Percentiles rank a stretch among this genome's conserved stretches.
phyloP scores from a whole-genome alignment of 2,329 filamentous ascomycete species.

The Didymella lethalis region DNA sequence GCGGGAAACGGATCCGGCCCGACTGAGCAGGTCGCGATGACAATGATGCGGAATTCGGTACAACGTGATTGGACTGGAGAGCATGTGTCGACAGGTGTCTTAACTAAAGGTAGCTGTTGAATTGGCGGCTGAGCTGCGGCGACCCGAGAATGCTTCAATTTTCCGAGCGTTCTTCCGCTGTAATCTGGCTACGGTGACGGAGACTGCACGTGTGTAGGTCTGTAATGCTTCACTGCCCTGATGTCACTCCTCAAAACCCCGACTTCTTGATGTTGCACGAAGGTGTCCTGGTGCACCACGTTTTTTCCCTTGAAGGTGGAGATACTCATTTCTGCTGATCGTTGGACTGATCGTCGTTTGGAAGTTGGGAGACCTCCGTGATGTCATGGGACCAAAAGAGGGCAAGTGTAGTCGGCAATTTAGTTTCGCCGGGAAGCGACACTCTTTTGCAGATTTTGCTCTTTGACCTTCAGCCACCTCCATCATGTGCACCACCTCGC shows the following conservation, averaged over 20 bases:
- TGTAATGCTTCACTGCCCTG: background rate
- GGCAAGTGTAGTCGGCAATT: slow-evolving; percentile 5
- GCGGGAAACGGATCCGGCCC: slow-evolving; percentile 17
- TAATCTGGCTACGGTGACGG: background rate
- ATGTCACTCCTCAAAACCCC: background rate
- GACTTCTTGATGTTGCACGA: background rate
- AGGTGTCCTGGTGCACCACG: background rate
- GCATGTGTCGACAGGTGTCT: background rate
- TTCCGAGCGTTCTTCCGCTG: background rate
- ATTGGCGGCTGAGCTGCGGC: background rate
- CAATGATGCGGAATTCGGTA: slow-evolving; percentile 1
- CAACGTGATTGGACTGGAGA: slow-evolving; percentile 5
- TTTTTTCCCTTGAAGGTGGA: background rate
- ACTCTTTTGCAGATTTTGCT: slow-evolving; percentile 14
- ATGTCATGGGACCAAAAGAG: slow-evolving; percentile 25
- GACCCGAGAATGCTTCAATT: background rate
- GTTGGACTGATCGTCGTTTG: background rate
- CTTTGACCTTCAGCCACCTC: slow-evolving; percentile 11
- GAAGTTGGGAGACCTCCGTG: slow-evolving; percentile 1
- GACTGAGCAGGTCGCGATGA: slow-evolving; percentile 6
- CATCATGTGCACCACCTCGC: slow-evolving; percentile 17
- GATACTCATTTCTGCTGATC: background rate
- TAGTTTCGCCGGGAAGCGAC: slow-evolving; percentile 15
- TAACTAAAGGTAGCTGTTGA: background rate
- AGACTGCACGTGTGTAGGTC: background rate